These are phyloP conservation scores for Trichoderma oligosporum DNA, from an alignment of 2,329 filamentous ascomycete species.

Conservation along the genomic window DNA sequence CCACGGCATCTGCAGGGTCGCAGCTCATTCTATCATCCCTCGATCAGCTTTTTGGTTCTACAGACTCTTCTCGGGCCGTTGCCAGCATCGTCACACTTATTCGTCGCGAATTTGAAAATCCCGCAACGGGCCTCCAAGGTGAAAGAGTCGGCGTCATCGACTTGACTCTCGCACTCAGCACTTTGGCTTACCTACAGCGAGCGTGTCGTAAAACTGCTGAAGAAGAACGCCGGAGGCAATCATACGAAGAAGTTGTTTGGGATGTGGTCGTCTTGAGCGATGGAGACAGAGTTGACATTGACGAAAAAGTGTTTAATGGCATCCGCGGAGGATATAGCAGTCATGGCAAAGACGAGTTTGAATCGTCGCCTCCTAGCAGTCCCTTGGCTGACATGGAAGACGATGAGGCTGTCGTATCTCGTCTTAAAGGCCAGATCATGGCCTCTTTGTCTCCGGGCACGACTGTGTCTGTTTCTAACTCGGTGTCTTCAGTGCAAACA, in stretches of 20 bases:
- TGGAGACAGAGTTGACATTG: constrained; percentile 55
- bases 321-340: background rate
- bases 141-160: constrained; percentile 60
- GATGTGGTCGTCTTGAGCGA: constrained; percentile 62
- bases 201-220: constrained; percentile 51
- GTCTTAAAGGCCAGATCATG: constrained; percentile 52
- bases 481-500: constrained; percentile 57
- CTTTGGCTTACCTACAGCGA: constrained; percentile 59
- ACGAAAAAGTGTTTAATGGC: constrained; percentile 30
- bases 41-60: constrained; percentile 63
- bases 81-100: constrained; percentile 63
- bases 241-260: constrained; percentile 59
- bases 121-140: constrained; percentile 54
- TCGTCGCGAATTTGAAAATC: constrained; percentile 61
- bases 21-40: constrained; percentile 56
- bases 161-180: constrained; percentile 57
- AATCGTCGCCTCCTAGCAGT: background rate
- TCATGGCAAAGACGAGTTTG: background rate
- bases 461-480: constrained; percentile 57
- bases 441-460: constrained; percentile 53
- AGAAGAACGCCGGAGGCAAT: constrained; percentile 45
- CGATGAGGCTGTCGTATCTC: constrained; percentile 41
- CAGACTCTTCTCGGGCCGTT: constrained; percentile 65
- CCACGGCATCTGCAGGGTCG: constrained; percentile 52
- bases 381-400: constrained; percentile 25